Evolutionary conservation across 345 rosid species (phyloP).

Genomic region (Rubroshorea leprosula): DNA sequence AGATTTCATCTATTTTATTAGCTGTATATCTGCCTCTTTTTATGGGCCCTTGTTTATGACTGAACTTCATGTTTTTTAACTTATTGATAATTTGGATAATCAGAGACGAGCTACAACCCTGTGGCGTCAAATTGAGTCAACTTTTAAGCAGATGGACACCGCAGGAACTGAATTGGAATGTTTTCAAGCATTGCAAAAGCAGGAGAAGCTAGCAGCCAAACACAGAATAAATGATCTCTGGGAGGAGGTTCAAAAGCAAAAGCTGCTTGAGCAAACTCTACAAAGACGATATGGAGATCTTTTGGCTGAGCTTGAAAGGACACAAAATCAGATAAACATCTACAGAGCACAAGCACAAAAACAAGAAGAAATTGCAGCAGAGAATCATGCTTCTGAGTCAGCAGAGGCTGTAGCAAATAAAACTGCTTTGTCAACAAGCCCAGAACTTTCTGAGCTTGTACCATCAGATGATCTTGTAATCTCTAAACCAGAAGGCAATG

Average conservation of each 20-base stretch:
- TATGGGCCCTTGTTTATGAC: neutral
- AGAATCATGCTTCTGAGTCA: constrained; percentile 21
- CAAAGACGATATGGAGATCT: constrained; percentile 73
- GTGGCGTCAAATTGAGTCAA: constrained; percentile 71
- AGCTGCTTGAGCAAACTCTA: constrained; percentile 69
- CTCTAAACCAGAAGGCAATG: neutral
- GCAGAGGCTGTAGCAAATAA: neutral
- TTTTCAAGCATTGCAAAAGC: constrained; percentile 86
- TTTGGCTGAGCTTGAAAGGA: constrained; percentile 51
- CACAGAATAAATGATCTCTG: constrained; percentile 70
- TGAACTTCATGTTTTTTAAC: constrained; percentile 6
- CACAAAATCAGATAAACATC: constrained; percentile 34
- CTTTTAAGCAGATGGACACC: constrained; percentile 74
- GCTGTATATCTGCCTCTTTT: neutral
- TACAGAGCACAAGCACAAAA: constrained; percentile 49
- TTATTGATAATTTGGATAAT: constrained; percentile 14
- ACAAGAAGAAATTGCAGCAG: constrained; percentile 42
- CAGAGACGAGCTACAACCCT: constrained; percentile 73
- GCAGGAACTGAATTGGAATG: constrained; percentile 90
- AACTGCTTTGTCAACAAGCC: neutral
- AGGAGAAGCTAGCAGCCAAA: constrained; percentile 84
- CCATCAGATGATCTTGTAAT: neutral
- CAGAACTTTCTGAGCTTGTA: too few relatives aligned
- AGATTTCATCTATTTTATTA: neutral
- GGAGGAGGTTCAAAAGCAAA: constrained; percentile 90